Percentiles rank a stretch among this genome's conserved stretches.
These are phyloP conservation scores for Oldenlandia corymbosa DNA, from an alignment of 257 asterid species.

Conservation along the genomic window DNA sequence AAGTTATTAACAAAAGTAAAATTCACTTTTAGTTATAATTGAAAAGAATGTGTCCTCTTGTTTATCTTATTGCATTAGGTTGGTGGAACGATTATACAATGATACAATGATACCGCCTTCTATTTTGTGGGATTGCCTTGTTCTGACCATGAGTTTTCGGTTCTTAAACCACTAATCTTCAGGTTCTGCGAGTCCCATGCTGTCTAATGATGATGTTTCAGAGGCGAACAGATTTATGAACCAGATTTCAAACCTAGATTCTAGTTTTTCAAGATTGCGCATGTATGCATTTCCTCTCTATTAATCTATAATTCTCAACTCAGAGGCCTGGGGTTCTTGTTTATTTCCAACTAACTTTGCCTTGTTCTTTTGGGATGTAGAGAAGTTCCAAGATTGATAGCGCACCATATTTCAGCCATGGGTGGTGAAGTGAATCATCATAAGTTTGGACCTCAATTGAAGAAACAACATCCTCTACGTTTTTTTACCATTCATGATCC, in stretches of 20 bases:
- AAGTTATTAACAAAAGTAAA: too few relatives aligned
- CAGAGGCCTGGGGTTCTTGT: too few relatives aligned
- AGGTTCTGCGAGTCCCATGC: constrained; percentile 95
- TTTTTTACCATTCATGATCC: constrained; percentile 72
- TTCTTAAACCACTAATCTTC: constrained; percentile 26
- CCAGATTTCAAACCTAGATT: constrained; percentile 42
- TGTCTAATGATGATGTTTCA: constrained; percentile 67
- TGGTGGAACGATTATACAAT: neutral
- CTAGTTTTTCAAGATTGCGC: constrained; percentile 43
- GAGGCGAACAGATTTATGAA: constrained; percentile 58
- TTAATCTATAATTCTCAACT: neutral
- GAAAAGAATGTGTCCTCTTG: neutral
- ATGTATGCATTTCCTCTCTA: constrained; percentile 51
- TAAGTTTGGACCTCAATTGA: constrained; percentile 52
- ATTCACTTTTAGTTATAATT: neutral
- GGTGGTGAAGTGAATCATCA: constrained; percentile 90
- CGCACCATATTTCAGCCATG: constrained; percentile 51
- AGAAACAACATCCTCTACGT: constrained; percentile 61
- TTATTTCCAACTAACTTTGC: constrained; percentile 3
- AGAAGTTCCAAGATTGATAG: constrained; percentile 59
- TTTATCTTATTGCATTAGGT: neutral
- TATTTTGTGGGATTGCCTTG: neutral
- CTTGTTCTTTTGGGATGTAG: constrained; percentile 37
- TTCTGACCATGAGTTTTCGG: constrained; percentile 9
- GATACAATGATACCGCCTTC: neutral